Percentiles rank a stretch among this genome's conserved stretches.
phyloP scores from a whole-genome alignment of 2,329 filamentous ascomycete species.

The Thyridium curvatum region DNA sequence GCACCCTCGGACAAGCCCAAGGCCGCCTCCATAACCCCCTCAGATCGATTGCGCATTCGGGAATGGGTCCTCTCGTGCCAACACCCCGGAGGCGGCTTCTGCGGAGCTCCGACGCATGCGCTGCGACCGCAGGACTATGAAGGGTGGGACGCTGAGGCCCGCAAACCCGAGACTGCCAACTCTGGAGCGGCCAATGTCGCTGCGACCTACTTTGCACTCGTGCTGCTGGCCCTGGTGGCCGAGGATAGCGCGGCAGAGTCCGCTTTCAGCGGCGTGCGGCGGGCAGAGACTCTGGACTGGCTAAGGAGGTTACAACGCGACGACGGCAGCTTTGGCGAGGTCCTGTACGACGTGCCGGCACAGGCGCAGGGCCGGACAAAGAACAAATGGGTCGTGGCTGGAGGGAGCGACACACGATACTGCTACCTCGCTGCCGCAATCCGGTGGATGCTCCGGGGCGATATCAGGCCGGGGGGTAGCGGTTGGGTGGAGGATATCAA shows the following conservation, averaged over 20 bases:
- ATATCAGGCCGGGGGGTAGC: slow-evolving; percentile 39
- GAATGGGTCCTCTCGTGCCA: slow-evolving; percentile 84
- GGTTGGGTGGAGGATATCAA: slow-evolving; percentile 66
- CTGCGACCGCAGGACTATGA: slow-evolving; percentile 24
- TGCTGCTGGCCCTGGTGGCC: slow-evolving; percentile 55
- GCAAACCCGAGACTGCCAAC: slow-evolving; percentile 36
- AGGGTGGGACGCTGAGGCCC: slow-evolving; percentile 21
- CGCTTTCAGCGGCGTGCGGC: slow-evolving; percentile 58
- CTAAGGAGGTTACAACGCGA: slow-evolving; percentile 66
- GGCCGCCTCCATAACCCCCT: slow-evolving; percentile 7
- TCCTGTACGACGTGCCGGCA: slow-evolving; percentile 44
- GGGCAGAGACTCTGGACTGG: slow-evolving; percentile 66
- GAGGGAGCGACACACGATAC: slow-evolving; percentile 79
- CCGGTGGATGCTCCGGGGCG: slow-evolving; percentile 72
- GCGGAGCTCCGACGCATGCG: slow-evolving; percentile 69
- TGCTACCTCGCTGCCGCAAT: slow-evolving; percentile 80
- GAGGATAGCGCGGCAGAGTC: slow-evolving; percentile 26
- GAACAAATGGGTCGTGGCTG: slow-evolving; percentile 32
- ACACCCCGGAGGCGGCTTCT: slow-evolving; percentile 81
- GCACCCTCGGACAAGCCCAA: slow-evolving; percentile 20
- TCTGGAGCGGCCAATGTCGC: slow-evolving; percentile 64
- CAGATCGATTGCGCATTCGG: slow-evolving; percentile 40
- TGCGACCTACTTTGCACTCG: slow-evolving; percentile 82
- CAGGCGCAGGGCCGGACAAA: slow-evolving; percentile 24
- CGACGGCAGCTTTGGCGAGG: slow-evolving; percentile 90